phyloP scores from a whole-genome alignment of 371 early-diverging fungal genomes.

The Lichtheimia ornata region DNA sequence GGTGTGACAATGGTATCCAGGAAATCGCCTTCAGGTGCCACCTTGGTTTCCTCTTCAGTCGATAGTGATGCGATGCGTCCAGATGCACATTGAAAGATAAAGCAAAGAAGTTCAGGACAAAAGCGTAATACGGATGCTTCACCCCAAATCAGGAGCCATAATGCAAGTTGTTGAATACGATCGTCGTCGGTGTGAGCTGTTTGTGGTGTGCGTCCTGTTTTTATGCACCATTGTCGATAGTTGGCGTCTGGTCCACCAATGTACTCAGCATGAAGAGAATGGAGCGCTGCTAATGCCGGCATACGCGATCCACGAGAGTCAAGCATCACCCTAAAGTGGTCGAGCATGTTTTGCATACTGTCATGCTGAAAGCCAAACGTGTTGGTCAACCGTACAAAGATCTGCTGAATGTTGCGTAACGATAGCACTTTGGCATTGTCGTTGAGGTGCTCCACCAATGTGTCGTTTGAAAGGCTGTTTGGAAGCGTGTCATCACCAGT shows the following conservation, averaged over 20 bases:
- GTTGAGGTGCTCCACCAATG: constrained; percentile 5
- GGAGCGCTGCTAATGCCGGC: constrained; percentile 69
- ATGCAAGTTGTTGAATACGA: constrained; percentile 74
- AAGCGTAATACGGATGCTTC: constrained; percentile 83
- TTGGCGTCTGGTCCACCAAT: constrained; percentile 84
- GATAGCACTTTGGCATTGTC: neutral
- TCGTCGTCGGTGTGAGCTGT: constrained; percentile 70
- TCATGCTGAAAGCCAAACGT: constrained; percentile 82
- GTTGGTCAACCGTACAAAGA: constrained; percentile 17
- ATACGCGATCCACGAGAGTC: constrained; percentile 85
- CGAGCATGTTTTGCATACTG: constrained; percentile 76
- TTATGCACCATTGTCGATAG: constrained; percentile 71
- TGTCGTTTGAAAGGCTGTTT: constrained; percentile 10
- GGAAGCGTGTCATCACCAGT: neutral
- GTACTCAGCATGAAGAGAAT: constrained; percentile 83
- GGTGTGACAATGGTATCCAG: constrained; percentile 71
- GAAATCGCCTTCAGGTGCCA: constrained; percentile 65
- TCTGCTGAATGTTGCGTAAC: constrained; percentile 5
- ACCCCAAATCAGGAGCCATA: constrained; percentile 86
- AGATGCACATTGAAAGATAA: constrained; percentile 76
- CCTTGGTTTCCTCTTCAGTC: neutral
- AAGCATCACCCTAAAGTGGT: constrained; percentile 77
- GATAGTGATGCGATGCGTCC: constrained; percentile 40
- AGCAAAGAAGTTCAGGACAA: constrained; percentile 79
- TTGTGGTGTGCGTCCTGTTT: constrained; percentile 48